phyloP scores from a whole-genome alignment of 2,329 filamentous ascomycete genomes.

The Gnomoniopsis sp. region DNA sequence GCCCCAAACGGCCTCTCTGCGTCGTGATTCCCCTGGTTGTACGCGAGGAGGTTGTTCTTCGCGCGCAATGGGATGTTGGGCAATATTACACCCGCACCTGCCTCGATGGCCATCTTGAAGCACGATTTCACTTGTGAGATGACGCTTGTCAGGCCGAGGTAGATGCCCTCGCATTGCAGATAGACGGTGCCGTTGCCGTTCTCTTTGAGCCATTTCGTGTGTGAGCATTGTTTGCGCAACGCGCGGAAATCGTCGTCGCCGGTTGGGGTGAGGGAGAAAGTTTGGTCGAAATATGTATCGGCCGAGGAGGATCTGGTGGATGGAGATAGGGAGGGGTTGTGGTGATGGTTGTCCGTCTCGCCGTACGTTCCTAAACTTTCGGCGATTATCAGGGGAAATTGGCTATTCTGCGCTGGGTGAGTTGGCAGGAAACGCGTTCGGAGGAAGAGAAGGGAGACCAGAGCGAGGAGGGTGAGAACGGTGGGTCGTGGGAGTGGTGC shows the following conservation, averaged over 20 bases:
- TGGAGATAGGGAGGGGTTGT: not conserved
- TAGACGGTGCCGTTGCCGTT: slow-evolving; percentile 25
- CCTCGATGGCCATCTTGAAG: slow-evolving; percentile 32
- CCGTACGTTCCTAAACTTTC: not conserved
- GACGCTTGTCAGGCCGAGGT: slow-evolving; percentile 30
- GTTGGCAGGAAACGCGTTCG: not conserved
- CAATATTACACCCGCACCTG: slow-evolving; percentile 28
- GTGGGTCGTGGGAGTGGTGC: not conserved
- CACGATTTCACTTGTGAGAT: slow-evolving; percentile 33
- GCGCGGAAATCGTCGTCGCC: slow-evolving; percentile 19
- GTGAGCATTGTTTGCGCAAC: slow-evolving; percentile 22
- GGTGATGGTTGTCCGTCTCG: not conserved
- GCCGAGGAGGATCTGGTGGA: not conserved
- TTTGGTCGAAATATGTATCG: slow-evolving; percentile 23
- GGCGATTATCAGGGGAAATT: not conserved
- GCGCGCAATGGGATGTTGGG: slow-evolving; percentile 32
- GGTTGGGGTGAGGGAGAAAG: slow-evolving; percentile 21
- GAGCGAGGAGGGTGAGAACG: not conserved
- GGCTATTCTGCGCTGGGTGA: not conserved
- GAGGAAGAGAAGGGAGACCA: not conserved
- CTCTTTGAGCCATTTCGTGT: slow-evolving; percentile 20
- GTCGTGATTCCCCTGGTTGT: slow-evolving; percentile 29
- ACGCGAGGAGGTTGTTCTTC: slow-evolving; percentile 26
- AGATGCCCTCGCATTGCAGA: slow-evolving; percentile 29
- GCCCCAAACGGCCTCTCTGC: slow-evolving; percentile 30